phyloP scores from a whole-genome alignment of 441 rosid species.

The Viola pubescens region DNA sequence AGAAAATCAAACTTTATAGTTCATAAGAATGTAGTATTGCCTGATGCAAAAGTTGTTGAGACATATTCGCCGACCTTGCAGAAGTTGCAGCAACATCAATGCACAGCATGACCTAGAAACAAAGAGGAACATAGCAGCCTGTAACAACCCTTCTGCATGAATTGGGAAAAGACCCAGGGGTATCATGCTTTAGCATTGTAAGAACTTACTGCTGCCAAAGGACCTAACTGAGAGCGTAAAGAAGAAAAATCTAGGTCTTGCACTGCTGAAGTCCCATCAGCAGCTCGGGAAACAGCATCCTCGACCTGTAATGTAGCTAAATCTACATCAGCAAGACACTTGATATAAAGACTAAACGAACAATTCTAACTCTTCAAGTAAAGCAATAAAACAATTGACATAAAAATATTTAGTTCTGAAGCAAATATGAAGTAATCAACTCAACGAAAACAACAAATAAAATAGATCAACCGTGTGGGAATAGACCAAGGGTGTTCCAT shows the following conservation, averaged over 20 bases:
- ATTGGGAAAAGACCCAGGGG: conserved; percentile 2
- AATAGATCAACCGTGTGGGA: too few species aligned
- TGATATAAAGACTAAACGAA: not conserved
- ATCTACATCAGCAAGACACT: conserved; percentile 10
- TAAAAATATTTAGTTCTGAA: not conserved
- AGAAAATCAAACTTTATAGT: conserved; percentile 14
- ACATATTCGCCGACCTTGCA: conserved; percentile 73
- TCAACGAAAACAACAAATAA: not conserved
- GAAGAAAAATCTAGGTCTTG: conserved; percentile 77
- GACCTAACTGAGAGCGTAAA: conserved; percentile 71
- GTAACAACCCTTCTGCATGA: conserved; percentile 3
- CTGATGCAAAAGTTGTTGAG: conserved; percentile 82
- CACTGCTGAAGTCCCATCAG: conserved; percentile 60
- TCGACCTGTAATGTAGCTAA: conserved; percentile 50
- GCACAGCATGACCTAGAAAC: conserved; percentile 79
- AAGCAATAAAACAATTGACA: not conserved
- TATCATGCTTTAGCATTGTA: conserved; percentile 15
- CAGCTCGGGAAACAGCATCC: conserved; percentile 80
- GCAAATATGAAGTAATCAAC: conserved; percentile 4
- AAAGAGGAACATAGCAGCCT: conserved; percentile 22
- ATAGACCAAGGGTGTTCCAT: too few species aligned
- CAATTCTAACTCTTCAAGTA: not conserved
- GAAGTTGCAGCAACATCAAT: conserved; percentile 93
- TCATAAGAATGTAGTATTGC: conserved; percentile 32
- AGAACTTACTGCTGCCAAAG: conserved; percentile 81